Evolutionary conservation across 1,139 yeast species (phyloP), one percentile per base, ranked within the genome.

Genomic region (Nakaseomyces glabratus): DNA sequence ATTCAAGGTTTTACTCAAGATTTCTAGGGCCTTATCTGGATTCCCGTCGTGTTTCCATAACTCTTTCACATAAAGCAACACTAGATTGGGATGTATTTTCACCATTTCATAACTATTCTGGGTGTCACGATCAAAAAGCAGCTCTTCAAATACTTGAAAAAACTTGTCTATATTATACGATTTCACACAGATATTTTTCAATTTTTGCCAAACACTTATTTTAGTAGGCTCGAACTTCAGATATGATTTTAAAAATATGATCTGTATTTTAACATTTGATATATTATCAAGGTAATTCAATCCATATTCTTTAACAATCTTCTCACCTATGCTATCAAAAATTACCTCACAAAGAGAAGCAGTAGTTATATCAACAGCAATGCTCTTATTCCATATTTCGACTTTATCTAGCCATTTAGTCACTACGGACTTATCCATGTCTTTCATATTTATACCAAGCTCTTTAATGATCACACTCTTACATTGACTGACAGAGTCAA

Each of bases 21-120:
- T 68, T 0, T 52, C 48, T 37, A 79, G 62, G 0, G 95, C 82
- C 1, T 63, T 66, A 0, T 49, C 56, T 1, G 68, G 49, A 46
- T 81, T 75, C 1, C 65, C 60, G 1, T 53, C 63, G 24, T 62
- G 36, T 17, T 61, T 59, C 76, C 85, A 74, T 39, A 68, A 63
- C 47, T 82, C 93, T 43, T 77, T 76, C 0, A 93, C 82, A 51
- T 72, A 82, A 75, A 79, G 71, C 36, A 85, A 57, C 60, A 75
- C 68, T 36, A 85, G 65, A 4, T 69, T 49, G 20, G 71, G 73
- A 15, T 61, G 55, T 1, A 59, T 47, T 0, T 82, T 78, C 37
- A 78, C 66, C 1, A 63, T 51, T 1, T 51, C 46, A 2, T 28
- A 19, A 7, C 31, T 30, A 2, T 34, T 21, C 2, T 31, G 21